Conservation (phyloP, 257 asterid species). For the Salvia splendens region DNA sequence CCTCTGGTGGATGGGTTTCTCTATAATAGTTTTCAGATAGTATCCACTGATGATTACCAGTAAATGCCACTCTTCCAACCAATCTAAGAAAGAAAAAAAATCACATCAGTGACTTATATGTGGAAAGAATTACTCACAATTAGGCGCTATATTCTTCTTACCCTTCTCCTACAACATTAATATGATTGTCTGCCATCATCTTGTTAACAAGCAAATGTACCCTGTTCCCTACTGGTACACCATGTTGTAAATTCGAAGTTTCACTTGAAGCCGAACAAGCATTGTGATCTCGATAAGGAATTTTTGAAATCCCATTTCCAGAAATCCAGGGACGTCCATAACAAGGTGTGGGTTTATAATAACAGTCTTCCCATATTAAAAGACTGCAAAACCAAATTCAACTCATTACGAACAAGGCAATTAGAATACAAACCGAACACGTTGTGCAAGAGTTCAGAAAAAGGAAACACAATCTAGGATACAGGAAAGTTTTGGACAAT, state of each 20-base stretch:
- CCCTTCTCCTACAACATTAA: conserved; percentile 89
- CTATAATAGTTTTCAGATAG: conserved; percentile 47
- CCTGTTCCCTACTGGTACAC: conserved; percentile 41
- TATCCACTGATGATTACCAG: conserved; percentile 80
- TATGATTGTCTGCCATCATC: conserved; percentile 85
- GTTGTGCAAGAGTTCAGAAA: conserved; percentile 4
- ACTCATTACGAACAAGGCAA: neutral
- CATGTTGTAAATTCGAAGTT: conserved; percentile 28
- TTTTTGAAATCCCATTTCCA: conserved; percentile 34
- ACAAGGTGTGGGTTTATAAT: conserved; percentile 51
- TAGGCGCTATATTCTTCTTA: conserved; percentile 32
- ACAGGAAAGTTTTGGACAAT: conserved; percentile 29
- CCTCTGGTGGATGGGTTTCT: conserved; percentile 78
- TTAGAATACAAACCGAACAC: neutral
- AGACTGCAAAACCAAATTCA: conserved; percentile 54
- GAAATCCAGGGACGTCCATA: conserved; percentile 27
- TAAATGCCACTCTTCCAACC: conserved; percentile 81
- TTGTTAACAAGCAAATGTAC: conserved; percentile 70
- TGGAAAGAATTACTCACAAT: neutral
- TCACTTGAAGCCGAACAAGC: conserved; percentile 44
- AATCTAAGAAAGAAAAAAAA: conserved; percentile 48
- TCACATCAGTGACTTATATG: conserved; percentile 8
- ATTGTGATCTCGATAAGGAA: conserved; percentile 38
- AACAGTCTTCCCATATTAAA: conserved; percentile 92
- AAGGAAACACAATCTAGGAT: conserved; percentile 30